A percentile compares a stretch with the other conserved stretches of the same genome.
phyloP scores from a whole-genome alignment of 2,329 filamentous ascomycete genomes.

The Diaporthe sp. region DNA sequence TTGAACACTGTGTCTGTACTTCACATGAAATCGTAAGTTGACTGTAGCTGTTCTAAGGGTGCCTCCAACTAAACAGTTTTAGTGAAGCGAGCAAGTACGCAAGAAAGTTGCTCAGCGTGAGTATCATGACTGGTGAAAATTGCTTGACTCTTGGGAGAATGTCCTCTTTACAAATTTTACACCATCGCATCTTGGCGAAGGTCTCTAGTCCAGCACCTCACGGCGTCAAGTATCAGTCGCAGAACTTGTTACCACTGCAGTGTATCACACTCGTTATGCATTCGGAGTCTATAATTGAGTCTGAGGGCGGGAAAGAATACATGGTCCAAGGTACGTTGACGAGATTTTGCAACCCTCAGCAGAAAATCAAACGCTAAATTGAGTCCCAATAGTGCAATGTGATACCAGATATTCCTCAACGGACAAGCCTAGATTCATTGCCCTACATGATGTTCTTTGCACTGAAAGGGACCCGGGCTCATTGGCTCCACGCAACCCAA shows the following conservation, averaged over 20 bases:
- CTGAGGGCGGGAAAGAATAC: neutral
- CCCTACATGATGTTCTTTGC: neutral
- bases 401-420: neutral
- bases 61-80: neutral
- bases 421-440: neutral
- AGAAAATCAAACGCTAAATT: neutral
- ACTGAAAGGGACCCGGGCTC: neutral
- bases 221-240: neutral
- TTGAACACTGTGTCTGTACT: neutral
- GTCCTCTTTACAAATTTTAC: neutral
- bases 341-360: neutral
- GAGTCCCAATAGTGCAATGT: neutral
- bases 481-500: neutral
- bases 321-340: neutral
- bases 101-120: neutral
- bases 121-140: neutral
- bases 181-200: neutral
- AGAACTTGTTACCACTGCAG: neutral
- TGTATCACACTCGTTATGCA: neutral
- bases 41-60: fast-evolving
- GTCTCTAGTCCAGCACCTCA: too few species aligned
- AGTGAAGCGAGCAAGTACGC: neutral
- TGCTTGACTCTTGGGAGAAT: neutral
- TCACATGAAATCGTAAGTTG: constrained; percentile 4
- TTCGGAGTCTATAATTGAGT: neutral